These are phyloP conservation scores for Lantana camara DNA, from an alignment of 257 asterid genomes.

Conservation along the genomic window DNA sequence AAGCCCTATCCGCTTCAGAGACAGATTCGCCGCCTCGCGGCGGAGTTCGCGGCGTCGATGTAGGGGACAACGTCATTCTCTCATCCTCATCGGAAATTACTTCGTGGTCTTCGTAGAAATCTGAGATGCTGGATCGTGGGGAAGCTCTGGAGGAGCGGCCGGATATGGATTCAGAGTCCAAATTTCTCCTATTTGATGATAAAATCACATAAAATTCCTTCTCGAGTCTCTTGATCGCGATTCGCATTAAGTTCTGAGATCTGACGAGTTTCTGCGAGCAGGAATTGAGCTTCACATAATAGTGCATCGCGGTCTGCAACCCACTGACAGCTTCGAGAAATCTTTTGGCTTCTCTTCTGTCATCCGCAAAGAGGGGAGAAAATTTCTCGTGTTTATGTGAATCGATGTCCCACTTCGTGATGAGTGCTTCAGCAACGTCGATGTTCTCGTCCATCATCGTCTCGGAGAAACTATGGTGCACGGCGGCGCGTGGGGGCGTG, in stretches of 20 bases:
- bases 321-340: conserved; percentile 49
- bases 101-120: conserved; percentile 37
- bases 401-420: conserved; percentile 45
- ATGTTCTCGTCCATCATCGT: conserved; percentile 63
- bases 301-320: conserved; percentile 59
- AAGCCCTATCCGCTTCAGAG: conserved; percentile 27
- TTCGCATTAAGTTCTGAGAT: conserved; percentile 66
- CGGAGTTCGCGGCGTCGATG: conserved; percentile 37
- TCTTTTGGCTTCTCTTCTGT: conserved; percentile 41
- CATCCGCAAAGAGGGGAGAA: conserved; percentile 41
- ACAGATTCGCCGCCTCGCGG: conserved; percentile 24
- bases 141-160: conserved; percentile 37
- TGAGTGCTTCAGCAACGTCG: conserved; percentile 45
- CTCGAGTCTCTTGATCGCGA: conserved; percentile 66
- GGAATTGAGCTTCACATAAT: conserved; percentile 40
- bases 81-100: conserved; percentile 43
- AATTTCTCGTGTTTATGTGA: conserved; percentile 26
- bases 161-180: conserved; percentile 62
- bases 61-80: conserved; percentile 20
- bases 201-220: conserved; percentile 59
- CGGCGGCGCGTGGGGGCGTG: not conserved
- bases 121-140: conserved; percentile 40
- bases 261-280: conserved; percentile 45
- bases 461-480: conserved; percentile 47
- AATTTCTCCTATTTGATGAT: conserved; percentile 44